Evolutionary conservation across 371 early-diverging fungal genomes (phyloP), one percentile per base, ranked within the genome.

Genomic region (Batrachochytrium dendrobatidis): DNA sequence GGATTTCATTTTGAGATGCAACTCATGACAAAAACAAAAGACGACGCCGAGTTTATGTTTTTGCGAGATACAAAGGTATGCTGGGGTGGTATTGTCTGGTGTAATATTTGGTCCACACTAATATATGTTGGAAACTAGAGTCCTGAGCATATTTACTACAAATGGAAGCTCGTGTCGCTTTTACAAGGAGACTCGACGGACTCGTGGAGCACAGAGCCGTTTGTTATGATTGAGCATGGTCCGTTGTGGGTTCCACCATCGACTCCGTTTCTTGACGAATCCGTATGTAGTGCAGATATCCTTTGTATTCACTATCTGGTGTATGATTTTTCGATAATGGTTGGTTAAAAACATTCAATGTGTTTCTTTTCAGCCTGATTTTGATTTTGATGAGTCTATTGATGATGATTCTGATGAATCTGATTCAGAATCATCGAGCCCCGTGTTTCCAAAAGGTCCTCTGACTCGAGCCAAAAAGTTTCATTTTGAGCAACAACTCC

Each of bases 101-200:
- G 4, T 32, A 3, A 10, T 51, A 22, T 3, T 32, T 4, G 3
- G 28, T 8, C 39, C 24, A 29, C 32, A 56, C 10, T 49, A 28
- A 12, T 22, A 28, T n/a, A 18, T 15, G 15, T 12, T 56, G 30
- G 24, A 30, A 32, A 5, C 26, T 17, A 7, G 32, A 85, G 86
- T 80, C 82, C 1, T 72, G 90, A 91, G 44, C 95, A 94, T 57
- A 67, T 82, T 4, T 94, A 94, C 56, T 95, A 95, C 70, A 82
- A 92, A 22, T 94, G 96, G 95, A 88, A 85, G 56, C 66, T 94
- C 33, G 92, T 81, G 67, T 93, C 95, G 15, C 71, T 93, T n/a
- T 71, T 86, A 59, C 90, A 91, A 63, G 93, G 92, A 18, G 96
- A 95, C 58, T 73, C 82, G 0, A 81, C 72, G 59, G 65, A 70